Conservation (phyloP, 2,329 filamentous ascomycete genomes). For the Dothideomycetidae sp. region DNA sequence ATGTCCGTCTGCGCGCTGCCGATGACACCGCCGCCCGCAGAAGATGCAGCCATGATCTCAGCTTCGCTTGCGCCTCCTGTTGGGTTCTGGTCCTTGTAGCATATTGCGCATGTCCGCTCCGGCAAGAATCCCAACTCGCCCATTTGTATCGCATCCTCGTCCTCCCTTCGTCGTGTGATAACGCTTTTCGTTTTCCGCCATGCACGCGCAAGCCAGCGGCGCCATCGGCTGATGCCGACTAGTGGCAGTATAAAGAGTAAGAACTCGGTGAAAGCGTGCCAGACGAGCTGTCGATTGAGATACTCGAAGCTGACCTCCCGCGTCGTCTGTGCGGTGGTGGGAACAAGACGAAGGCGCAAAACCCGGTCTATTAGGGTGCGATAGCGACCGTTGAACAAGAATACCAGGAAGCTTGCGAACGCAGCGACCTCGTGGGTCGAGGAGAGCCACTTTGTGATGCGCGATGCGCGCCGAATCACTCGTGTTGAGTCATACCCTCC, state of each 20-base stretch:
- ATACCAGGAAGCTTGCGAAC: slow-evolving; percentile 75
- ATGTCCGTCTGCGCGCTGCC: slow-evolving; percentile 85
- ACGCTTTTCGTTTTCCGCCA: slow-evolving; percentile 67
- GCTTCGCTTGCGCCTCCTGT: slow-evolving; percentile 48
- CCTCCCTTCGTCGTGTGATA: slow-evolving; percentile 34
- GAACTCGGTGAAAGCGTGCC: slow-evolving; percentile 99
- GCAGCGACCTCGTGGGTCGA: slow-evolving; percentile 69
- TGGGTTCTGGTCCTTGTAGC: slow-evolving; percentile 84
- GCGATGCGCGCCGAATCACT: slow-evolving; percentile 45
- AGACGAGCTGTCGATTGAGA: slow-evolving; percentile 90
- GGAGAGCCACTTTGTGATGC: slow-evolving; percentile 52
- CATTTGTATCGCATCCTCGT: slow-evolving; percentile 33
- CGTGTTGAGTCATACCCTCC: slow-evolving; percentile 51
- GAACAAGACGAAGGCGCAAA: slow-evolving; percentile 69
- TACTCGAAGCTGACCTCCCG: slow-evolving; percentile 96
- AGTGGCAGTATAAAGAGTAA: slow-evolving; percentile 92
- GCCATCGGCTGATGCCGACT: slow-evolving; percentile 89
- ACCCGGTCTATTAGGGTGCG: slow-evolving; percentile 78
- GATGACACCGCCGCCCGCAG: slow-evolving; percentile 58
- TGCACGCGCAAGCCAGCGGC: slow-evolving; percentile 71
- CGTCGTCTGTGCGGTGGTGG: slow-evolving; percentile 70
- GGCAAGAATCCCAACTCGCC: slow-evolving; percentile 71
- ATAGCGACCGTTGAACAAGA: slow-evolving; percentile 81
- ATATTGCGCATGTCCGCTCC: slow-evolving; percentile 90
- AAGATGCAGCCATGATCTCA: slow-evolving; percentile 53